A percentile compares a stretch with the other conserved stretches of the same genome.
Conservation (phyloP, 2,329 filamentous ascomycete genomes). For the Cladorrhinum sp. region DNA sequence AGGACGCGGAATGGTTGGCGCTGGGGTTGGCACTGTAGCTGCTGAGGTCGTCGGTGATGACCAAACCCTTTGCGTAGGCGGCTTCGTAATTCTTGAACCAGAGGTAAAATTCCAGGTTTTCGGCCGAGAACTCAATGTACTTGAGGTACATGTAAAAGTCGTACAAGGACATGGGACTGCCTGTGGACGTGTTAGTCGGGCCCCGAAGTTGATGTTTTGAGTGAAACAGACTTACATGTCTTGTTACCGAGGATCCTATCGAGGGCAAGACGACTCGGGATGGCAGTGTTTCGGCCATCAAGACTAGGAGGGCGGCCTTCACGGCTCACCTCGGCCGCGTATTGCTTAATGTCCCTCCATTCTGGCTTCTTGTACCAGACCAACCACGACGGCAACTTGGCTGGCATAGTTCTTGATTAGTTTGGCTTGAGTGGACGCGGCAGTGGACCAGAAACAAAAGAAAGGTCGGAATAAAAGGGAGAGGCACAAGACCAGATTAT, state of each 20-base stretch:
- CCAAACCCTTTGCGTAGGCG: conserved; percentile 25
- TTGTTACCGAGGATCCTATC: conserved; percentile 47
- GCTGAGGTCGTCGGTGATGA: conserved; percentile 25
- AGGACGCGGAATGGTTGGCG: conserved; percentile 30
- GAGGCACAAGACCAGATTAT: background rate
- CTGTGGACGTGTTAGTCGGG: conserved; percentile 26
- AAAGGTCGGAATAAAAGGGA: background rate
- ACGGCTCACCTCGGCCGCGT: conserved; percentile 36
- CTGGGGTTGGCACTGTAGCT: conserved; percentile 29
- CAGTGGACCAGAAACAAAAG: background rate
- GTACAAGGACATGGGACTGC: conserved; percentile 48
- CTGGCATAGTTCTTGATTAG: conserved; percentile 24
- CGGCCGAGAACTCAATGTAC: conserved; percentile 47
- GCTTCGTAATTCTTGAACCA: conserved; percentile 47
- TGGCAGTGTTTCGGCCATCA: conserved; percentile 35
- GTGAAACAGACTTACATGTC: conserved; percentile 38
- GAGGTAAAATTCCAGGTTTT: conserved; percentile 50
- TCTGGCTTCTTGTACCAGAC: conserved; percentile 50
- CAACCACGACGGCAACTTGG: conserved; percentile 37
- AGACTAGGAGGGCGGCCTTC: conserved; percentile 38
- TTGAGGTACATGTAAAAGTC: conserved; percentile 53
- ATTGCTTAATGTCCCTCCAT: conserved; percentile 47
- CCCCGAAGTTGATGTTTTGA: background rate
- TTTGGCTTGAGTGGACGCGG: background rate
- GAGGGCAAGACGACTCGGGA: conserved; percentile 41